These are phyloP conservation scores for Brassica napus DNA, from an alignment of 345 rosid species.

Conservation along the genomic window Da-Ae NC_063448.1:1147001-1147500, in stretches of 20 bases:
- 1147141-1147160: conserved; percentile 1
- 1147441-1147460: conserved; percentile 1
- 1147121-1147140: background rate
- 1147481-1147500: background rate
- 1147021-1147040: background rate
- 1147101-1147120: background rate
- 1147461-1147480: background rate
- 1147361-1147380: background rate
- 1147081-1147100: background rate
- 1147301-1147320: background rate
- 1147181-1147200: background rate
- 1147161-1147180: background rate
- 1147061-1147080: background rate
- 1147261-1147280: background rate
- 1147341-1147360: background rate
- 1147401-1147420: background rate
- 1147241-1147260: background rate
- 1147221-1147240: background rate
- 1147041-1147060: background rate
- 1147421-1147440: background rate
- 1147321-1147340: background rate
- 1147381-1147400: background rate
- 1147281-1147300: background rate
- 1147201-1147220: background rate
- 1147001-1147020: background rate